A percentile compares a stretch with the other conserved stretches of the same genome.
Conservation (phyloP, 139 green algal genomes). For the Micromonas pusilla region DNA sequence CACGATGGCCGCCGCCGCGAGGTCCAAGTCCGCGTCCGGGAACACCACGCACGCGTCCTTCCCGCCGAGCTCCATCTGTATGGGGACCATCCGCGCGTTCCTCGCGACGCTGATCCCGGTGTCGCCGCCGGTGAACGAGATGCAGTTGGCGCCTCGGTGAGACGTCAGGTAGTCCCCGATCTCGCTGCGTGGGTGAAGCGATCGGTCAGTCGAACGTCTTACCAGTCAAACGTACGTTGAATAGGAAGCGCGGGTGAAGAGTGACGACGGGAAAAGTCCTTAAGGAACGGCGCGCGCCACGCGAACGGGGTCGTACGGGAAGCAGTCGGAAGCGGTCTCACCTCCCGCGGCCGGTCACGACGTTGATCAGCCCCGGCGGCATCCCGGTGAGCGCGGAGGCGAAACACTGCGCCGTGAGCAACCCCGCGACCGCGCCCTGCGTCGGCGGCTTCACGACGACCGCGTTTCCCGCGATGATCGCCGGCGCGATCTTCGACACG, state of each 20-base stretch:
- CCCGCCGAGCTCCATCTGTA: constrained; percentile 97
- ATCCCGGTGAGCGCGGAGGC: constrained; percentile 62
- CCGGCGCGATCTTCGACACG: constrained; percentile 87
- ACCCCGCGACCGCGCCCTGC: constrained; percentile 70
- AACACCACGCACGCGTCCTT: constrained; percentile 91
- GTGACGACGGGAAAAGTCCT: no score
- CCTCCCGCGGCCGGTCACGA: constrained; percentile 77
- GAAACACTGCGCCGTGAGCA: constrained; percentile 89
- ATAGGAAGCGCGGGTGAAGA: no score
- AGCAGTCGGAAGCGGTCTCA: no score
- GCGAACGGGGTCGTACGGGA: no score
- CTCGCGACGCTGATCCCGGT: constrained; percentile 60
- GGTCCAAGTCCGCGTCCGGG: constrained; percentile 76
- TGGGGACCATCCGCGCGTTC: constrained; percentile 85
- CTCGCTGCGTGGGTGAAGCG: no score
- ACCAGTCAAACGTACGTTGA: no score
- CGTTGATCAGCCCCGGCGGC: constrained; percentile 67
- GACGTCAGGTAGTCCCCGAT: constrained; percentile 93
- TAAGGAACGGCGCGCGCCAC: no score
- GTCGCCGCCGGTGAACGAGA: constrained; percentile 55
- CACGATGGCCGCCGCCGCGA: constrained; percentile 80
- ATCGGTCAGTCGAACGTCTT: no score
- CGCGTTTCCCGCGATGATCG: constrained; percentile 91
- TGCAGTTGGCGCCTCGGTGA: constrained; percentile 75
- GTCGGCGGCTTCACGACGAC: constrained; percentile 94